Evolutionary conservation across 345 rosid species (phyloP).

Genomic region (Sisymbrium altissimum): DNA sequence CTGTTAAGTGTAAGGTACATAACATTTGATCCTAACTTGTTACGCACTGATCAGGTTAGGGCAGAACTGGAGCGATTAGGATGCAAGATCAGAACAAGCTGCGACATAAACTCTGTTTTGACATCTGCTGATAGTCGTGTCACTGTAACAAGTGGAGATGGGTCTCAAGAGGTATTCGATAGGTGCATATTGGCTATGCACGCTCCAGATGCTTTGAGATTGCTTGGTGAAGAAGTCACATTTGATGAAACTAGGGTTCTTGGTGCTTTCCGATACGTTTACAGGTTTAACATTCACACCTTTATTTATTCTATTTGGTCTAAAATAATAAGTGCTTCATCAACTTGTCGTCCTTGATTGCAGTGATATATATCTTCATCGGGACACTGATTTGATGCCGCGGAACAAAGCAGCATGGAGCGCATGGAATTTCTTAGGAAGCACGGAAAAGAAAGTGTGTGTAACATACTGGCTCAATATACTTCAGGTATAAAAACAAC

Average conservation of each 20-base stretch:
- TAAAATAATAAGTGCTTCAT: neutral
- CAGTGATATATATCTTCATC: constrained; percentile 85
- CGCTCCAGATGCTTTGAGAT: constrained; percentile 71
- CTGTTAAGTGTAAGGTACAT: neutral
- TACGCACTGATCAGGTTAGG: constrained; percentile 47
- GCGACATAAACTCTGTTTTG: constrained; percentile 51
- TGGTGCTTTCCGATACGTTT: constrained; percentile 82
- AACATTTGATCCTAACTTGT: neutral
- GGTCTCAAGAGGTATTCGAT: constrained; percentile 42
- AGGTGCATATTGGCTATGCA: constrained; percentile 63
- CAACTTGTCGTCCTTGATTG: neutral
- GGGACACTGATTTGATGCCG: constrained; percentile 76
- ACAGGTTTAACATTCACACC: constrained; percentile 47
- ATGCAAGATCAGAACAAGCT: constrained; percentile 58
- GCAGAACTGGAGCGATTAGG: constrained; percentile 60
- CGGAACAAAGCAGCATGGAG: constrained; percentile 82
- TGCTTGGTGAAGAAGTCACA: constrained; percentile 65
- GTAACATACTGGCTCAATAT: constrained; percentile 93
- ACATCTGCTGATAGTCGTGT: constrained; percentile 44
- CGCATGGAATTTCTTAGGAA: constrained; percentile 94
- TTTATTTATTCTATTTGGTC: neutral
- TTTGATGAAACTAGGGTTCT: constrained; percentile 71
- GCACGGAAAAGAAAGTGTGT: constrained; percentile 56
- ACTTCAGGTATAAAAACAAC: constrained; percentile 62
- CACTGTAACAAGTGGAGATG: constrained; percentile 47